Percentiles rank a stretch among this genome's conserved stretches.
These are phyloP conservation scores for Solanum habrochaites DNA, from an alignment of 257 asterid species.

Conservation along the genomic window DNA sequence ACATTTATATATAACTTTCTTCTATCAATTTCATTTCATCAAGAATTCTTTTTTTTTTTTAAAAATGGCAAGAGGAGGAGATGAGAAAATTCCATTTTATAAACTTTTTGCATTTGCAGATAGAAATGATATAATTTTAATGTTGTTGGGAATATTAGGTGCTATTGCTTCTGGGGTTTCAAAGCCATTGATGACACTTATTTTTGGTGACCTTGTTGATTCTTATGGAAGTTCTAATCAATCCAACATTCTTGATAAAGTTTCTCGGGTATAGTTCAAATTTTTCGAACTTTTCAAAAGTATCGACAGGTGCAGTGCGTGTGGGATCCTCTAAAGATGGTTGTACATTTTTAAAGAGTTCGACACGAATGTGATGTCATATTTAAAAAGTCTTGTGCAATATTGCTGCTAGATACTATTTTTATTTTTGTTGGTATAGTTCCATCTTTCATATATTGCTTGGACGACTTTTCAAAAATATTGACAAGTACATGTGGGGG, in stretches of 20 bases:
- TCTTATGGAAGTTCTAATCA: conserved; percentile 9
- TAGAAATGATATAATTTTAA: conserved; percentile 16
- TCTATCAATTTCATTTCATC: not conserved
- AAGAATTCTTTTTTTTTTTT: no score
- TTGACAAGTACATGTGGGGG: not conserved
- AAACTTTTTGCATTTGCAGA: conserved; percentile 26
- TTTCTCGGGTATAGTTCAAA: conserved; percentile 5
- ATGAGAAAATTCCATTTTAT: conserved; percentile 4
- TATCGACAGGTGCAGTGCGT: not conserved
- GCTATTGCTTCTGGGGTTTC: conserved; percentile 30
- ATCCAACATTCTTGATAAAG: conserved; percentile 12
- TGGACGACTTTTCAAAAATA: not conserved
- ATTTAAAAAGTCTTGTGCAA: not conserved
- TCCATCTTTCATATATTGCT: not conserved
- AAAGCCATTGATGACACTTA: conserved; percentile 23
- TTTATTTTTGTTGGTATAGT: not conserved
- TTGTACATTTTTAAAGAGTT: not conserved
- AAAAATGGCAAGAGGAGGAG: not conserved
- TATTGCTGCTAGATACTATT: not conserved
- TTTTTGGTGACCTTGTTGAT: conserved; percentile 18
- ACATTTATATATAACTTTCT: not conserved
- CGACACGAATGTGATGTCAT: not conserved
- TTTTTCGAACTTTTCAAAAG: not conserved
- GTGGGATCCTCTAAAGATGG: not conserved
- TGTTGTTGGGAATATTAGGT: conserved; percentile 29